Evolutionary conservation across 441 rosid genomes (phyloP).

Genomic region (Codiaeum variegatum): DNA sequence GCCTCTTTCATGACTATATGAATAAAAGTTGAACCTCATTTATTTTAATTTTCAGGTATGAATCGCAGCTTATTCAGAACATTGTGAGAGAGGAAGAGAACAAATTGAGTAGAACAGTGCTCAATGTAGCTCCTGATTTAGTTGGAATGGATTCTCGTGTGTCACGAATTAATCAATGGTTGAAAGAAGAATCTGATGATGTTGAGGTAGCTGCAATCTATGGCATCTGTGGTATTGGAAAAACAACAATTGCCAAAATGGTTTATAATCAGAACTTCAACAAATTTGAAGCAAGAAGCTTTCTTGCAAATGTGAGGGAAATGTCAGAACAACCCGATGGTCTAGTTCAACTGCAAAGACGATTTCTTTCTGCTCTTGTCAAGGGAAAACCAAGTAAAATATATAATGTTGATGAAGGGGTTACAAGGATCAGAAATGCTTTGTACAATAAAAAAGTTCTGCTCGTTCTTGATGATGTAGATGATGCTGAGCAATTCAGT

Average conservation of each 20-base stretch:
- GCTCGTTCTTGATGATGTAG: conserved; percentile 31
- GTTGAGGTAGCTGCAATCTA: conserved; percentile 21
- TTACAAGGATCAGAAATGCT: conserved; percentile 16
- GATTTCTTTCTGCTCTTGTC: conserved; percentile 22
- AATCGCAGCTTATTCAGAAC: conserved; percentile 14
- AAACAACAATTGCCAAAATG: conserved; percentile 29
- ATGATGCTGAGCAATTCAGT: conserved; percentile 22
- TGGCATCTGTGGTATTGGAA: conserved; percentile 33
- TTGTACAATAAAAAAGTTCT: conserved; percentile 21
- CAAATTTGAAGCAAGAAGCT: conserved; percentile 21
- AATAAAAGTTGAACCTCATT: background rate
- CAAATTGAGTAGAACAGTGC: conserved; percentile 8
- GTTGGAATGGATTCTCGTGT: conserved; percentile 28
- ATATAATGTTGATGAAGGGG: conserved; percentile 22
- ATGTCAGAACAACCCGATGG: conserved; percentile 20
- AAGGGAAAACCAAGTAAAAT: conserved; percentile 15
- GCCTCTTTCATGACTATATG: too few relatives aligned
- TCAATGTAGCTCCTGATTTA: conserved; percentile 19
- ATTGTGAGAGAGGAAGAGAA: conserved; percentile 20
- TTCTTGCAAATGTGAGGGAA: conserved; percentile 29
- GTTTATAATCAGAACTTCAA: conserved; percentile 19
- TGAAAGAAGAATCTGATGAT: conserved; percentile 20
- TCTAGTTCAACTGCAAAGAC: conserved; percentile 21
- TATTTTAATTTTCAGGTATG: conserved; percentile 16
- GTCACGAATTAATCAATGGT: conserved; percentile 13